Evolutionary conservation across 2,329 filamentous ascomycete species (phyloP).

Genomic region (Hymenoscyphus fraxineus): DNA sequence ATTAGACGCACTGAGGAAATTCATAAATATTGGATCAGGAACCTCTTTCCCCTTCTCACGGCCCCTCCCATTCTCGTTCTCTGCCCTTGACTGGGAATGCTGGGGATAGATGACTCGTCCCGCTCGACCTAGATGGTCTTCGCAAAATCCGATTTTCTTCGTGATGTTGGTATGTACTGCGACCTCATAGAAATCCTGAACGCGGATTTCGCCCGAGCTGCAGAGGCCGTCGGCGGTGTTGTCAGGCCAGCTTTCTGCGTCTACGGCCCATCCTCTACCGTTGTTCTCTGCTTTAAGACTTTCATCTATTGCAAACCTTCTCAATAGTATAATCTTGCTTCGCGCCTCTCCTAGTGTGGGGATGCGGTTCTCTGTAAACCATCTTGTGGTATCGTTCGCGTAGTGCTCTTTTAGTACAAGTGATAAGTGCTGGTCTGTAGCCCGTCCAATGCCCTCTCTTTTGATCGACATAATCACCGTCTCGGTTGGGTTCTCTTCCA

Average conservation of each 20-base stretch:
- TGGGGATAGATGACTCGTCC: slow-evolving; percentile 48
- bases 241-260: slow-evolving; percentile 73
- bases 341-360: slow-evolving; percentile 75
- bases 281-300: slow-evolving; percentile 47
- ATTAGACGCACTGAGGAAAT: slow-evolving; percentile 87
- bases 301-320: slow-evolving; percentile 69
- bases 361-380: slow-evolving; percentile 75
- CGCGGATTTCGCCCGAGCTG: slow-evolving; percentile 68
- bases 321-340: slow-evolving; percentile 78
- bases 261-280: slow-evolving; percentile 54
- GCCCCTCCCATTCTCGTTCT: slow-evolving; percentile 20
- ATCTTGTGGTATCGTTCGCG: slow-evolving; percentile 55
- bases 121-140: slow-evolving; percentile 73
- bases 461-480: slow-evolving; percentile 84
- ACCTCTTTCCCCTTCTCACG: slow-evolving; percentile 20
- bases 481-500: slow-evolving; percentile 74
- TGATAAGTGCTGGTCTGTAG: slow-evolving; percentile 74
- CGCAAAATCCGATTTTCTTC: slow-evolving; percentile 72
- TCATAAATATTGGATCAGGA: slow-evolving; percentile 69
- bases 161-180: slow-evolving; percentile 69
- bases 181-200: slow-evolving; percentile 95
- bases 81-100: slow-evolving; percentile 33
- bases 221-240: slow-evolving; percentile 75
- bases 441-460: slow-evolving; percentile 79
- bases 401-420: slow-evolving; percentile 72